These are phyloP conservation scores for Oryza meridionalis DNA, from an alignment of 176 grass and related monocot species.

Conservation along the genomic window DNA sequence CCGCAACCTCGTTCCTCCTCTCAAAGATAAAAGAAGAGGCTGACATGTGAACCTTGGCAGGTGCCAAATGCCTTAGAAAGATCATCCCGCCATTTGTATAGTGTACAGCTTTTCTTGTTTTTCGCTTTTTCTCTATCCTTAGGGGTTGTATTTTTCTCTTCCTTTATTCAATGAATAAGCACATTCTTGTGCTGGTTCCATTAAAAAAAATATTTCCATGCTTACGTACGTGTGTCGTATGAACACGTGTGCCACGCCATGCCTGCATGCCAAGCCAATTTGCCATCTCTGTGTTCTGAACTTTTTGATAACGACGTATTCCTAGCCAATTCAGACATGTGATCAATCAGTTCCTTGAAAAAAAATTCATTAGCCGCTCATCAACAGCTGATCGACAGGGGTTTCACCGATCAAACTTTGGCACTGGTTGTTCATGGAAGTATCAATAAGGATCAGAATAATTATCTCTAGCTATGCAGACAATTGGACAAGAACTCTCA, in stretches of 20 bases:
- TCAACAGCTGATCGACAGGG: background rate
- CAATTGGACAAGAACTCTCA: background rate
- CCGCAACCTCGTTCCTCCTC: too few relatives aligned
- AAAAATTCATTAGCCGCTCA: background rate
- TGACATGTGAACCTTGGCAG: too few relatives aligned
- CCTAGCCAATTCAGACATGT: background rate
- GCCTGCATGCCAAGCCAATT: background rate
- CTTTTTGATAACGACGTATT: background rate
- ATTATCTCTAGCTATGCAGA: background rate
- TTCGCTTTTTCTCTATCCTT: too few relatives aligned
- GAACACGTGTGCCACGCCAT: background rate
- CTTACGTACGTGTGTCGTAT: background rate
- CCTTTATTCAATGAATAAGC: too few relatives aligned
- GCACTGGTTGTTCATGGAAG: background rate
- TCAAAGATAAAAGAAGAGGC: too few relatives aligned
- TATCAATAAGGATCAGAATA: background rate
- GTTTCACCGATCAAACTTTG: background rate
- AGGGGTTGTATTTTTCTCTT: too few relatives aligned
- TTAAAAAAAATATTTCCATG: background rate
- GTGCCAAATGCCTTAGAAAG: too few relatives aligned
- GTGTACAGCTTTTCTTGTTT: too few relatives aligned
- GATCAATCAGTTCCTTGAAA: background rate
- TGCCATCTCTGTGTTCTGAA: background rate
- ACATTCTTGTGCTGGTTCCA: too few relatives aligned
- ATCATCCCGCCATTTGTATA: too few relatives aligned